phyloP scores from a whole-genome alignment of 2,329 filamentous ascomycete genomes.

The Chaetomium strumarium region DNA sequence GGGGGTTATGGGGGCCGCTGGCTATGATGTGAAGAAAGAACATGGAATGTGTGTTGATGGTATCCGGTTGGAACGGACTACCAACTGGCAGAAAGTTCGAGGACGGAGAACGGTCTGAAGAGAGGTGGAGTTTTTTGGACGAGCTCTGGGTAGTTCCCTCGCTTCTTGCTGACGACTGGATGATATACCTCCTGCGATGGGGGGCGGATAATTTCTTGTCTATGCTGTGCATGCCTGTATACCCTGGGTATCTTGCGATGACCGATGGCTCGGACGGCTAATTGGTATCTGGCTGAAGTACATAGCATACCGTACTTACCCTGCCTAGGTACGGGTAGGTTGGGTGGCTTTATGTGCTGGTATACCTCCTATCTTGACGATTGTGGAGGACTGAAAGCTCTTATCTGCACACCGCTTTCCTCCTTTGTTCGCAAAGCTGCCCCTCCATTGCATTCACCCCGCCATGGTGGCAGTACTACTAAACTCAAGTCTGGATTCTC shows the following conservation, averaged over 20 bases:
- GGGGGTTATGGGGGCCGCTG: not conserved
- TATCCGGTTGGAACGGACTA: not conserved
- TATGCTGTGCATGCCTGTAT: conserved; percentile 14
- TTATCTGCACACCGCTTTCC: conserved; percentile 14
- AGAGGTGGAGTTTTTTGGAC: not conserved
- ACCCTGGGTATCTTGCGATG: conserved; percentile 8
- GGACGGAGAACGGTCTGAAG: not conserved
- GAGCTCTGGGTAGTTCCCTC: not conserved
- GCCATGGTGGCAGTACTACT: not conserved
- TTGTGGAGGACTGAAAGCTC: not conserved
- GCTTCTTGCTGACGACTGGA: conserved; percentile 7
- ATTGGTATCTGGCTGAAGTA: not conserved
- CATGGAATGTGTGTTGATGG: not conserved
- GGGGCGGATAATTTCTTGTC: conserved; percentile 4
- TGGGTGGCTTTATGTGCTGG: not conserved
- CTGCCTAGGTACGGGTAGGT: no score
- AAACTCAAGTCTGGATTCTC: no score
- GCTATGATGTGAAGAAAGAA: conserved; percentile 1
- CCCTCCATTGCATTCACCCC: not conserved
- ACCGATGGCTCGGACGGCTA: not conserved
- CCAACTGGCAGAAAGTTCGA: no score
- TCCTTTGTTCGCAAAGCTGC: not conserved
- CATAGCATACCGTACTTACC: no score
- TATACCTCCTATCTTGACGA: no score
- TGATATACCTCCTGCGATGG: not conserved